Evolutionary conservation across 169 alveolate species (phyloP), one percentile per base, ranked within the genome.

Genomic region (Sarcocystis neurona): DNA sequence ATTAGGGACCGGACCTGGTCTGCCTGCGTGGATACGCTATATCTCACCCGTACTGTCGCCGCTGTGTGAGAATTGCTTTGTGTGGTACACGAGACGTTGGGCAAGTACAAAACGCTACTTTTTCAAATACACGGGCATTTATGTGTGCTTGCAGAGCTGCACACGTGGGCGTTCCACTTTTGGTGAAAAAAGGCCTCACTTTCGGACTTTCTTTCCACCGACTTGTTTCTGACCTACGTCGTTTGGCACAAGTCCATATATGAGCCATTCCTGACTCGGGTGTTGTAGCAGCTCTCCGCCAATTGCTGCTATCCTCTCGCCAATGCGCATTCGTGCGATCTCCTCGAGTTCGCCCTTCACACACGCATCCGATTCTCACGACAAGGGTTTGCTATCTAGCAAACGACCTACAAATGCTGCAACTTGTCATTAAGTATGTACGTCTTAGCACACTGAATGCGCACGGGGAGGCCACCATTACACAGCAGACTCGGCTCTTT

Each of bases 291-390:
- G n/a, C 1, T 43, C 58, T 34, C 82, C 82, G 82, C 82, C 82
- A 56, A 72, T 27, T 8, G 34, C 82, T 6, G 56, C 15, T 53
- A 56, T 32, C 10, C 27, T n/a, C 82, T 6, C 39, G 39, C 27
- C 32, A 10, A 72, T 43, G 41, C 34, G 0, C 1, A 2, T 39
- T 39, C 34, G 56, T 39, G 82, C 82, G 15, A 10, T 39, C 41
- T 72, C 82, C 27, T 72, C 82, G 82, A 72, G 41, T 37, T 72
- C 82, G 39, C 32, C 82, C 82, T 72, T 72, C 12, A 41, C 44
- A 10, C 34, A 63, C 44, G 75, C 32, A n/a, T n/a, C n/a, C n/a
- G n/a, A n/a, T n/a, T n/a, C n/a, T n/a, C n/a, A n/a, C n/a, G n/a
- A n/a, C n/a, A n/a, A n/a, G n/a, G n/a, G n/a, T n/a, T n/a, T n/a